Evolutionary conservation across 352 stramenopile species (phyloP), one percentile per base, ranked within the genome.

Genomic region (Pythium aphanidermatum): DNA sequence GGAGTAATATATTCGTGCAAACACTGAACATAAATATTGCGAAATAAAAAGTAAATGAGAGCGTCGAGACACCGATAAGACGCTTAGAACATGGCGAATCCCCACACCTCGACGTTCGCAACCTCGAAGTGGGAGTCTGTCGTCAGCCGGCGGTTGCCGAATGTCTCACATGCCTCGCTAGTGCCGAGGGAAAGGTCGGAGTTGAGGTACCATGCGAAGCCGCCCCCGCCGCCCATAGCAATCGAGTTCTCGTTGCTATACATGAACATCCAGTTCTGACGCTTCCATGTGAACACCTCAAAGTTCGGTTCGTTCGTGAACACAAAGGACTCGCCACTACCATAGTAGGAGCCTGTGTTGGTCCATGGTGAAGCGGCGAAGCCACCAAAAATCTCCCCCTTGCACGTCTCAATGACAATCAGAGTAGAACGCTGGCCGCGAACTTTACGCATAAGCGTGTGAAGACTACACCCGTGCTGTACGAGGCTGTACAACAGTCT

Each of bases 171-270:
- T 1, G 39, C 39, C 1, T 56, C 63, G 31, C 60, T 86, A 0
- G 68, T 68, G 26, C 77, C 77, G 3, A 56, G 57, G 11, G 74
- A 86, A 28, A 89, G 62, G 40, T 89, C 77, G 21, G 70, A 54
- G 53, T 86, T 86, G 21, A 86, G 40, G 34, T 56, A 74, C 74
- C 74, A 86, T 5, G 77, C 74, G 47, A 89, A 88, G 29, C 69
- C 59, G 9, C 74, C 74, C 16, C 77, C 77, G 32, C 77, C 77
- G 33, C 77, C 77, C 77, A 89, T 89, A 14, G 74, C 77, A 36
- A 89, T 86, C 4, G 61, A 75, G 26, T 65, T 50, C 17, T 78
- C 55, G 35, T 82, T 84, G 62, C 74, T 86, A 44, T 79, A 52
- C 77, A 89, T 86, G 55, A 81, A 65, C 65, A 89, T 83, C 2